A percentile compares a stretch with the other conserved stretches of the same genome.
Evolutionary conservation across 2,329 filamentous ascomycete species (phyloP).

Genomic region (Pseudocercospora fijiensis): DNA sequence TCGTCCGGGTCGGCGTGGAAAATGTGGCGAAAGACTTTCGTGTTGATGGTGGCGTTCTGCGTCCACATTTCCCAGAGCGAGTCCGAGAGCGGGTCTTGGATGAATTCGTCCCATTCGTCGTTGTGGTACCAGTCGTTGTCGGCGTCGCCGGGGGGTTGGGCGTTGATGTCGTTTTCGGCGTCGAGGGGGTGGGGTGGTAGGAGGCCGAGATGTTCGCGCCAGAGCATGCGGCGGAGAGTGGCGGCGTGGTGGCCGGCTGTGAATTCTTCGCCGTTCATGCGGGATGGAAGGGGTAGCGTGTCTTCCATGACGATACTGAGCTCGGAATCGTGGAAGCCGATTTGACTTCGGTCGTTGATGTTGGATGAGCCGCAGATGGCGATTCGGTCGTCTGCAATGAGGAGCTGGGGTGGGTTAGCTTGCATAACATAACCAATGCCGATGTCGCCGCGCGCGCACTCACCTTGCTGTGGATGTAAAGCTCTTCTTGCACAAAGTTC

Average conservation of each 20-base stretch:
- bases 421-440: neutral
- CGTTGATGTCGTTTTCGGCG: conserved; percentile 69
- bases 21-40: conserved; percentile 70
- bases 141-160: conserved; percentile 67
- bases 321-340: conserved; percentile 88
- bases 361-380: conserved; percentile 71
- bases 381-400: conserved; percentile 83
- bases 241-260: conserved; percentile 78
- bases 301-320: conserved; percentile 89
- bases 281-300: conserved; percentile 65
- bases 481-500: conserved; percentile 91
- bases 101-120: conserved; percentile 59
- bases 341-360: conserved; percentile 84
- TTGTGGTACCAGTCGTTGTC: conserved; percentile 74
- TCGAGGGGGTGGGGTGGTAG: conserved; percentile 69
- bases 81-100: conserved; percentile 59
- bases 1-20: conserved; percentile 91
- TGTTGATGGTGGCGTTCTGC: conserved; percentile 66
- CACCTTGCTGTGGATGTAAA: conserved; percentile 92
- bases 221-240: conserved; percentile 76
- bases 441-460: neutral
- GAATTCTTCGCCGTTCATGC: conserved; percentile 76
- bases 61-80: conserved; percentile 67
- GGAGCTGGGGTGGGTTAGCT: conserved; percentile 39
- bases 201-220: conserved; percentile 87